A percentile compares a stretch with the other conserved stretches of the same genome.
These are phyloP conservation scores for Dactylellina cionopaga DNA, from an alignment of 2,329 filamentous ascomycete species.

Conservation along the genomic window DNA sequence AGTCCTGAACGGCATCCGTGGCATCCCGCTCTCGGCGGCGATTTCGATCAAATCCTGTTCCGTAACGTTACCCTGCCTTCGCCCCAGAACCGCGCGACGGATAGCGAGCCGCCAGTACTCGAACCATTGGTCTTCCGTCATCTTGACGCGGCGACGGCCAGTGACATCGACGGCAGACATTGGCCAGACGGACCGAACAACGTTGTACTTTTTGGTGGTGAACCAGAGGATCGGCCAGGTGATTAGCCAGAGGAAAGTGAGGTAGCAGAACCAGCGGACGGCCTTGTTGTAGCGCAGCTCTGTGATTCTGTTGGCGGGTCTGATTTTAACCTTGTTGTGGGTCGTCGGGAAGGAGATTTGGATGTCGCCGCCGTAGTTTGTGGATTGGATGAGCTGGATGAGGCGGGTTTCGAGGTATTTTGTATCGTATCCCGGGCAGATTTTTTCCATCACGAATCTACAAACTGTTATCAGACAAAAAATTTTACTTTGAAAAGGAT, in stretches of 20 bases:
- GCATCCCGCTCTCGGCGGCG: conserved; percentile 61
- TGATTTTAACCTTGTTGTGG: conserved; percentile 70
- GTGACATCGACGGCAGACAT: conserved; percentile 38
- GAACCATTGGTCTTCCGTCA: conserved; percentile 69
- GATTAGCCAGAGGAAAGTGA: conserved; percentile 75
- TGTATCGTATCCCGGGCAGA: conserved; percentile 70
- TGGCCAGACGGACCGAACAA: conserved; percentile 70
- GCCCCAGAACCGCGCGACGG: conserved; percentile 68
- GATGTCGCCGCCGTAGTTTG: conserved; percentile 74
- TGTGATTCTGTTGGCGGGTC: conserved; percentile 72
- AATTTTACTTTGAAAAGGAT: conserved; percentile 58
- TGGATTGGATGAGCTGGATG: conserved; percentile 69
- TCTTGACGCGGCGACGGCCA: conserved; percentile 53
- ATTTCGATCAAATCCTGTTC: conserved; percentile 67
- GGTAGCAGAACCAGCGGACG: conserved; percentile 72
- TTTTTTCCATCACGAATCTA: conserved; percentile 56
- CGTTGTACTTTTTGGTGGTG: conserved; percentile 73
- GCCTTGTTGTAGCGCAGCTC: conserved; percentile 72
- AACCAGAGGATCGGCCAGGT: conserved; percentile 77
- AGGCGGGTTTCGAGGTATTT: conserved; percentile 66
- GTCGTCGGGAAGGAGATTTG: conserved; percentile 70
- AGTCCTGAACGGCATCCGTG: conserved; percentile 56
- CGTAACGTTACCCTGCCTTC: conserved; percentile 68
- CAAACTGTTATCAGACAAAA: conserved; percentile 11
- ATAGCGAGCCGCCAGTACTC: conserved; percentile 72